Base-by-base conservation (phyloP, 768 basidiomycete genomes). In the Xanthoconium purpureum region DNA sequence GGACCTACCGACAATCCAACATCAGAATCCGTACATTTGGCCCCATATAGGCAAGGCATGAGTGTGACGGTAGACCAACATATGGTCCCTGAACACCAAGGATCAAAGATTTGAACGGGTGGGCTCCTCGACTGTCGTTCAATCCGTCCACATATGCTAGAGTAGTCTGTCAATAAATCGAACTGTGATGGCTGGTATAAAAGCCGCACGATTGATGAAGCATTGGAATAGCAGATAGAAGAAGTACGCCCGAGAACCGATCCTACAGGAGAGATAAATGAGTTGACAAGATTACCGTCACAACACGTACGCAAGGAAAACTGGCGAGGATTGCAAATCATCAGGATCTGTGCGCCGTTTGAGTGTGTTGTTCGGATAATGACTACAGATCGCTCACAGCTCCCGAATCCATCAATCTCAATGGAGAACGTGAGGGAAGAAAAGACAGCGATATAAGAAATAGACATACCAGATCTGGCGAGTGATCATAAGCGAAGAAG, bases 221-320 rank as follows among this genome's bases (percentile, higher is more conserved):
- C 90, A 91, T 63, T 99, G 96, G 78, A 99, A 98, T 1, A 99
- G 78, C 20, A 96, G 77, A 74, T 86, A 99, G 77, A 86, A 95
- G 71, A 95, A 95, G 73, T 94, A 97, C 20, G 87, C 92, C 61
- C 89, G 77, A 1, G 84, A 73, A 7, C 95, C 96, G 52, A 98
- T 89, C 9, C 88, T 91, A 56, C 44, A 20, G 5, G 32, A 28
- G 3, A 35, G n/a, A 28, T 56, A 0, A 60, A 35, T 52, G 11
- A 4, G 30, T 18, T 14, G 18, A 11, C 49, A 18, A 40, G 12
- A 13, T 5, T 13, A 40, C 11, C 7, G 5, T 10, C 18, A 50
- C n/a, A 51, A n/a, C 29, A 62, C 71, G 65, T 65, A 91, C 89
- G 78, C 74, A 63, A 75, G 75, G 70, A 94, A 94, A 17, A 94